These are phyloP conservation scores for Saururus chinensis DNA, from an alignment of 164 flowering plant species.

Conservation along the genomic window DNA sequence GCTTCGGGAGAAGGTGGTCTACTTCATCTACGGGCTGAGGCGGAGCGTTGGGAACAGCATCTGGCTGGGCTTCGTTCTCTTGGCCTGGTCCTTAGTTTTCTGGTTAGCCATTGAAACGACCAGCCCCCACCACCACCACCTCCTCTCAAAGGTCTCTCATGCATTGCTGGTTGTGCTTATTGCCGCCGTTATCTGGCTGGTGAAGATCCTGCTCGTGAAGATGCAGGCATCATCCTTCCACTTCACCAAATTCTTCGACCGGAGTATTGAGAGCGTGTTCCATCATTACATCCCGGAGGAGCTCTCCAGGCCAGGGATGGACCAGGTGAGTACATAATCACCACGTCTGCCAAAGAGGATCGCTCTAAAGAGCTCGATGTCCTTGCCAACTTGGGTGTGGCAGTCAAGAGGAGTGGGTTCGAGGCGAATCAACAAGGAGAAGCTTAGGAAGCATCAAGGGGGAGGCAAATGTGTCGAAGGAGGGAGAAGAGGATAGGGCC, in stretches of 20 bases:
- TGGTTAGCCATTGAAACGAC: constrained; percentile 36
- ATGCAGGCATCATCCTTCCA: constrained; percentile 61
- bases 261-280: constrained; percentile 71
- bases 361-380: constrained; percentile 10
- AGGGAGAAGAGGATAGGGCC: too few species aligned
- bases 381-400: constrained; percentile 41
- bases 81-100: constrained; percentile 62
- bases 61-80: constrained; percentile 57
- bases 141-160: constrained; percentile 40
- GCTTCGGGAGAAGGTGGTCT: constrained; percentile 58
- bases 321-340: constrained; percentile 25
- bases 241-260: constrained; percentile 59
- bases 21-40: constrained; percentile 62
- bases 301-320: constrained; percentile 61
- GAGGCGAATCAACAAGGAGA: constrained; percentile 48
- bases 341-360: background rate
- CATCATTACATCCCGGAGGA: constrained; percentile 63
- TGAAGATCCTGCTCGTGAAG: constrained; percentile 57
- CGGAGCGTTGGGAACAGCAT: constrained; percentile 44
- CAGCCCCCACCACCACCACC: constrained; percentile 4
- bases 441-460: constrained; percentile 49
- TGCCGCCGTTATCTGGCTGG: constrained; percentile 58
- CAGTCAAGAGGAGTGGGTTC: constrained; percentile 17
- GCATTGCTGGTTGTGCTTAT: constrained; percentile 39
- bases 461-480: too few species aligned